Base-by-base conservation (phyloP, 106 monocot genomes). In the Hemerocallis citrina region DNA sequence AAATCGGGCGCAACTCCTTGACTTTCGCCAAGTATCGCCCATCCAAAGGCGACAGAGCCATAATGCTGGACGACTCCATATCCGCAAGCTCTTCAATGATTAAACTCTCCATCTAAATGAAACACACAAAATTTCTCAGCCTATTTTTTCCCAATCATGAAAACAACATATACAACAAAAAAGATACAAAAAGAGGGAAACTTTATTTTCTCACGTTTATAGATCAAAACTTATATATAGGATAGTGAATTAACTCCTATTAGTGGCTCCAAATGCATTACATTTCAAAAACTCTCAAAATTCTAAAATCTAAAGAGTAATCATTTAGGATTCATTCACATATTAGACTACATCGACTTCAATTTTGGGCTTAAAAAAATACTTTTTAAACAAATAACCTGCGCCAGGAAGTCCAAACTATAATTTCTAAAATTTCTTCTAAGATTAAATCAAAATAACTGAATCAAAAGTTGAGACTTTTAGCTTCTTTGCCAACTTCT, bases 31-130 rank as follows among this genome's bases (percentile, higher is more conserved):
- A 55, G 33, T 95, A 90, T 7, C 95, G 82, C 5, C 95, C 95
- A 54, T 95, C 95, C 60, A 95, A 64, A 47, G 95, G 95, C 11
- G 89, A 95, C 48, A 95, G 39, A 59, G 71, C 71, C 58, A 77
- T 89, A 70, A 76, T 64, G 65, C 77, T 84, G 43, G 72, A 72
- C 8, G 73, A 54, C 20, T 66, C 70, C 51, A 27, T 23, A 31
- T 52, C 66, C 23, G 15, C 25, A 61, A 67, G 40, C 45, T 73
- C 65, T 29, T 69, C 48, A n/a, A 29, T 32, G 23, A 31, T 20
- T 3, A 2, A 34, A 41, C 22, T 33, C 32, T 63, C 31, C 62
- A 71, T 55, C 71, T 71, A 63, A 31, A 49, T 30, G n/a, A 44
- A 28, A 59, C 10, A 59, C 12, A 11, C 23, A 58, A 57, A 59